Percentiles rank a stretch among this genome's conserved stretches.
These are phyloP conservation scores for Monosporozyma siamensis DNA, from an alignment of 805 yeast species.

Conservation along the genomic window DNA sequence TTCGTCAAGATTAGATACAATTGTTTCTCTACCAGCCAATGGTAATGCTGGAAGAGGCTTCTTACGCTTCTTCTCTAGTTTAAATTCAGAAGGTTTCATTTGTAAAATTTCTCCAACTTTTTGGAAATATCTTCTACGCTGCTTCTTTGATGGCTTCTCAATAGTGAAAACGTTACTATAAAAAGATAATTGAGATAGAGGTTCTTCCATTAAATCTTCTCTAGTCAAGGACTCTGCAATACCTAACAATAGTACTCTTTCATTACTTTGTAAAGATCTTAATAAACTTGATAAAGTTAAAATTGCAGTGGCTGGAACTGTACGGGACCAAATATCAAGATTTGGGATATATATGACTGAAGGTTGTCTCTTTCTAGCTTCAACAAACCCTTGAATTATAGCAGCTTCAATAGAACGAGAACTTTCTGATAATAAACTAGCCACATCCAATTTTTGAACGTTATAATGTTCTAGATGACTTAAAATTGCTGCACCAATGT, in stretches of 20 bases:
- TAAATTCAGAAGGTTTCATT: slow-evolving; percentile 64
- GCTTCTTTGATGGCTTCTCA: slow-evolving; percentile 37
- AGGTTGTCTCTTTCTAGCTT: slow-evolving; percentile 84
- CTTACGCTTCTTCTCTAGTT: slow-evolving; percentile 46
- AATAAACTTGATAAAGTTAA: slow-evolving; percentile 65
- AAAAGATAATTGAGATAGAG: slow-evolving; percentile 14
- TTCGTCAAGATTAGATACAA: slow-evolving; percentile 14
- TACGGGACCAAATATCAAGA: slow-evolving; percentile 63
- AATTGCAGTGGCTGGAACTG: slow-evolving; percentile 59
- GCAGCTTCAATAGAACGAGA: slow-evolving; percentile 76
- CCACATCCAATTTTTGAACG: slow-evolving; percentile 76
- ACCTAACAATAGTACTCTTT: slow-evolving; percentile 65
- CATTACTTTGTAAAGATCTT: slow-evolving; percentile 58
- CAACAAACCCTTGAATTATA: slow-evolving; percentile 73
- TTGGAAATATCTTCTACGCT: slow-evolving; percentile 51
- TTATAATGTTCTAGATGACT: slow-evolving; percentile 83
- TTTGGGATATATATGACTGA: slow-evolving; percentile 78
- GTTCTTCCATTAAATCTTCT: slow-evolving; percentile 28
- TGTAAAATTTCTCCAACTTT: slow-evolving; percentile 43
- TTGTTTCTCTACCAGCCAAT: slow-evolving; percentile 20
- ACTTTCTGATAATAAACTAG: slow-evolving; percentile 66
- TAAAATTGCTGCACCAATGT: slow-evolving; percentile 71
- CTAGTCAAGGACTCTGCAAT: slow-evolving; percentile 47
- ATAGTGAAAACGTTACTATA: slow-evolving; percentile 41
- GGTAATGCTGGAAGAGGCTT: slow-evolving; percentile 35